Evolutionary conservation across 306 rosid species (phyloP).

Genomic region (Cucumis sativus): DNA sequence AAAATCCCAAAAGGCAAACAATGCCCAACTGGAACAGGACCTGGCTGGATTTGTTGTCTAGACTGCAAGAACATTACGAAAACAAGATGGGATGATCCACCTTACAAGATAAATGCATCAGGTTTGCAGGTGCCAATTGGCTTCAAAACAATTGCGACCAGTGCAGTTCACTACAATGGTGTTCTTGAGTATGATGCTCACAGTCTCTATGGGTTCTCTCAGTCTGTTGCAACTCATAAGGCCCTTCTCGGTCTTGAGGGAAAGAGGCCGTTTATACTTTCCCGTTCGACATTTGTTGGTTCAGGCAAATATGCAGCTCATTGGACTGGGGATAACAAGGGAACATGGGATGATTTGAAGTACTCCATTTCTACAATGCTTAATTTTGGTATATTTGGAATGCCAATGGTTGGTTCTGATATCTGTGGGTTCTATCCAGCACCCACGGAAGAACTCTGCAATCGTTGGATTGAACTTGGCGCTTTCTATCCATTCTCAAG

Average conservation of each 20-base stretch:
- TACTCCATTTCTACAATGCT: slow-evolving; percentile 85
- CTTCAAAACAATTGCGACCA: slow-evolving; percentile 84
- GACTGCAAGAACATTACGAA: slow-evolving; percentile 84
- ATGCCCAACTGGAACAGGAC: slow-evolving; percentile 65
- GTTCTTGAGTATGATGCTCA: slow-evolving; percentile 93
- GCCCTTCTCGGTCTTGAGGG: slow-evolving; percentile 76
- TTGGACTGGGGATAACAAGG: slow-evolving; percentile 96
- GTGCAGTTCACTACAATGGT: slow-evolving; percentile 84
- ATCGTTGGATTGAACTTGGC: slow-evolving; percentile 93
- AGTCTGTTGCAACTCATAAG: slow-evolving; percentile 74
- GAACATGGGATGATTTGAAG: slow-evolving; percentile 73
- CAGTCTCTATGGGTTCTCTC: slow-evolving; percentile 83
- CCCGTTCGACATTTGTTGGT: slow-evolving; percentile 86
- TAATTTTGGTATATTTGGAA: slow-evolving; percentile 89
- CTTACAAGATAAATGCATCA: slow-evolving; percentile 88
- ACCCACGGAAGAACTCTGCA: slow-evolving; percentile 95
- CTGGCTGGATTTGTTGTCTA: slow-evolving; percentile 87
- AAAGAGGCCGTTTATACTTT: slow-evolving; percentile 69
- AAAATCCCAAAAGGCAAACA: slow-evolving; percentile 47
- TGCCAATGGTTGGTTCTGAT: slow-evolving; percentile 98
- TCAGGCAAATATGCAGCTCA: slow-evolving; percentile 86
- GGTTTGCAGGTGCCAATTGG: slow-evolving; percentile 74
- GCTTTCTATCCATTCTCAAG: slow-evolving; percentile 97
- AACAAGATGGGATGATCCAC: slow-evolving; percentile 91
- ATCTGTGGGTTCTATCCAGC: slow-evolving; percentile 89